These are phyloP conservation scores for Russula sp. DNA, from an alignment of 768 basidiomycete species.

Conservation along the genomic window DNA sequence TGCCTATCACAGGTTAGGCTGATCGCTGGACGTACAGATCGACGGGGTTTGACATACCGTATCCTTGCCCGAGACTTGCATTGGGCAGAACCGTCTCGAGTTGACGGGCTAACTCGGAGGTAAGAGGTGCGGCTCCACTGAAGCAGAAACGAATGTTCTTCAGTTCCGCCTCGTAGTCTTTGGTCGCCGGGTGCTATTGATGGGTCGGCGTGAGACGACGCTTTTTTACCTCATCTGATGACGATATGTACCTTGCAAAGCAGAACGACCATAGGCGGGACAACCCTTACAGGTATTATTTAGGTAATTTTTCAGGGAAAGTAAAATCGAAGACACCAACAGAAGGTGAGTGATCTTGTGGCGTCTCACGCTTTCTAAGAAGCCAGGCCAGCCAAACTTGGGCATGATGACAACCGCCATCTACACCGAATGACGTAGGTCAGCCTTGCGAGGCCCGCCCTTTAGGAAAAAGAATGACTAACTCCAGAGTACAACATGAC, in stretches of 20 bases:
- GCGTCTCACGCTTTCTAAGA: conserved; percentile 32
- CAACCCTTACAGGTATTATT: conserved; percentile 19
- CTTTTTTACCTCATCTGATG: not conserved
- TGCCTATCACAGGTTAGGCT: conserved; percentile 37
- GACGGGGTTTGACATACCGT: conserved; percentile 34
- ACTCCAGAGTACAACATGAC: conserved; percentile 28
- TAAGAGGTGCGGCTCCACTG: conserved; percentile 34
- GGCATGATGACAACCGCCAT: conserved; percentile 32
- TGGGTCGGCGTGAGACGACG: not conserved
- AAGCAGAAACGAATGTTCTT: conserved; percentile 27
- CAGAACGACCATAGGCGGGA: conserved; percentile 31
- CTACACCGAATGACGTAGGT: conserved; percentile 17
- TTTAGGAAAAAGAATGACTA: not conserved
- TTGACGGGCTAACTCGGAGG: conserved; percentile 34
- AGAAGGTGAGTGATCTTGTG: conserved; percentile 33
- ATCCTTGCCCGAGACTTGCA: conserved; percentile 55
- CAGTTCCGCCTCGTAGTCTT: conserved; percentile 28
- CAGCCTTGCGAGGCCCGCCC: not conserved
- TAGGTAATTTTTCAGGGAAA: not conserved
- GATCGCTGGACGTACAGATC: not conserved
- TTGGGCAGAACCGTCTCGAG: conserved; percentile 49
- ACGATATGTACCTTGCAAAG: conserved; percentile 29
- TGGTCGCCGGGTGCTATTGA: conserved; percentile 29
- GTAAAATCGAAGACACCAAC: conserved; percentile 20
- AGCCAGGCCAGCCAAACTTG: conserved; percentile 32